Conservation (phyloP, 345 rosid genomes). For the Odontarrhena argentea region DNA sequence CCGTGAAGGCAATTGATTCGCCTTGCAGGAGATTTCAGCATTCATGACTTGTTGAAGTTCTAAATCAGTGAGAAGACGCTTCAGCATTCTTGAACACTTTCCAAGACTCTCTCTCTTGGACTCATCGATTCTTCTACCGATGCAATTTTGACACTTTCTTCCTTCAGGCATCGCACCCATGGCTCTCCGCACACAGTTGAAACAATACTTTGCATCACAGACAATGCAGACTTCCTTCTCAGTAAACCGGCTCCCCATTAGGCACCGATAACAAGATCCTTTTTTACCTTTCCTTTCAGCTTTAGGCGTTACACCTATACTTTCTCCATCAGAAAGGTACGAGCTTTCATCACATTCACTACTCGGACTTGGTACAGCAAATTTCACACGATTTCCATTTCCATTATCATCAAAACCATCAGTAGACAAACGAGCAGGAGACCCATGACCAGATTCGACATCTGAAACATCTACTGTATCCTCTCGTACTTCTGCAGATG, state of each 20-base stretch:
- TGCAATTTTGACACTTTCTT: conserved; percentile 77
- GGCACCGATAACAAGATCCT: conserved; percentile 80
- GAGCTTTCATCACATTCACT: conserved; percentile 45
- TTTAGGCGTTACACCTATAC: conserved; percentile 39
- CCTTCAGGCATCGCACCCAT: conserved; percentile 97
- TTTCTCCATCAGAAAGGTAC: conserved; percentile 43
- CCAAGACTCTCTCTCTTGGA: conserved; percentile 60
- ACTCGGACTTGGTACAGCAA: conserved; percentile 51
- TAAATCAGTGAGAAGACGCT: conserved; percentile 48
- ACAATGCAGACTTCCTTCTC: conserved; percentile 85
- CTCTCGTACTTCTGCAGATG: conserved; percentile 20
- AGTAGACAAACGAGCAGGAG: conserved; percentile 42
- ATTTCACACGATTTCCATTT: conserved; percentile 53
- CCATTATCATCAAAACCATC: conserved; percentile 42
- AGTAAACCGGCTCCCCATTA: conserved; percentile 60
- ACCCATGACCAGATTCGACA: conserved; percentile 39
- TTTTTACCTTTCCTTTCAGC: conserved; percentile 67
- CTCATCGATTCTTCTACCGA: conserved; percentile 72
- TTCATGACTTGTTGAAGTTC: conserved; percentile 64
- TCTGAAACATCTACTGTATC: conserved; percentile 17
- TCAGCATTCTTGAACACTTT: conserved; percentile 63
- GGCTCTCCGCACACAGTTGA: conserved; percentile 66
- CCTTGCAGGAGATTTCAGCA: conserved; percentile 57
- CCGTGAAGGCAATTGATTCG: conserved; percentile 75
- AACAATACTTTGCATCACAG: conserved; percentile 79